phyloP scores from a whole-genome alignment of 768 basidiomycete genomes.

The Pleurotus ostreatus region DNA sequence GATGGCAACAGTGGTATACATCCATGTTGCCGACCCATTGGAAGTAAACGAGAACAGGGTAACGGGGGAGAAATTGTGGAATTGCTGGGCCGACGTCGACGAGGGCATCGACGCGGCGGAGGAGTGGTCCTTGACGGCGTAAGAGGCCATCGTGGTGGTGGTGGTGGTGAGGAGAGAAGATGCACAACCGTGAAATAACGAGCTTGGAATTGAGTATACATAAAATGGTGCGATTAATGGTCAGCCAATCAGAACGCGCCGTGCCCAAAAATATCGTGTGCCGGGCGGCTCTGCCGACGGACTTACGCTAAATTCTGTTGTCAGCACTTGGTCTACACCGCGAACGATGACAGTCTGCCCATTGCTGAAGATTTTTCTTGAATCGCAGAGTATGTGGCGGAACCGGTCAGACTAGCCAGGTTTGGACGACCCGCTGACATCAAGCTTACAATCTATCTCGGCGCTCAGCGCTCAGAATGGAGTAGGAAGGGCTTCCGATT shows the following conservation, averaged over 20 bases:
- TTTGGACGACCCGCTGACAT: too few species aligned
- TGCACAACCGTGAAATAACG: background rate
- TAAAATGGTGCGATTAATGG: background rate
- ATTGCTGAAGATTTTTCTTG: too few species aligned
- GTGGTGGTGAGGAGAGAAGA: slow-evolving; percentile 8
- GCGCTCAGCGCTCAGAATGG: too few species aligned
- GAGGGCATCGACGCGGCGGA: slow-evolving; percentile 38
- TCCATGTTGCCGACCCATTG: slow-evolving; percentile 42
- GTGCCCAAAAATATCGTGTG: background rate
- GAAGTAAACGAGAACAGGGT: slow-evolving; percentile 34
- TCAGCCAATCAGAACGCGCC: slow-evolving; percentile 1
- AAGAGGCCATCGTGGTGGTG: slow-evolving; percentile 29
- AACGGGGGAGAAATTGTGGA: slow-evolving; percentile 40
- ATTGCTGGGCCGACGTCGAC: slow-evolving; percentile 33
- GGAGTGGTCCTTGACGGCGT: slow-evolving; percentile 30
- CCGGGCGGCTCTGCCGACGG: too few species aligned
- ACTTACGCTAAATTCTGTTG: too few species aligned
- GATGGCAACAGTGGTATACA: slow-evolving; percentile 67
- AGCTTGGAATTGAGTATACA: background rate
- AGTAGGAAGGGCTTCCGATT: too few species aligned
- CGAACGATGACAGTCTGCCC: too few species aligned
- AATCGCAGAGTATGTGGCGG: too few species aligned
- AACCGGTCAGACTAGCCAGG: too few species aligned
- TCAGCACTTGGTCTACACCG: too few species aligned
- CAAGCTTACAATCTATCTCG: too few species aligned